Percentiles rank a stretch among this genome's conserved stretches.
phyloP scores from a whole-genome alignment of 352 stramenopile genomes.

The Pythium coloratum region DNA sequence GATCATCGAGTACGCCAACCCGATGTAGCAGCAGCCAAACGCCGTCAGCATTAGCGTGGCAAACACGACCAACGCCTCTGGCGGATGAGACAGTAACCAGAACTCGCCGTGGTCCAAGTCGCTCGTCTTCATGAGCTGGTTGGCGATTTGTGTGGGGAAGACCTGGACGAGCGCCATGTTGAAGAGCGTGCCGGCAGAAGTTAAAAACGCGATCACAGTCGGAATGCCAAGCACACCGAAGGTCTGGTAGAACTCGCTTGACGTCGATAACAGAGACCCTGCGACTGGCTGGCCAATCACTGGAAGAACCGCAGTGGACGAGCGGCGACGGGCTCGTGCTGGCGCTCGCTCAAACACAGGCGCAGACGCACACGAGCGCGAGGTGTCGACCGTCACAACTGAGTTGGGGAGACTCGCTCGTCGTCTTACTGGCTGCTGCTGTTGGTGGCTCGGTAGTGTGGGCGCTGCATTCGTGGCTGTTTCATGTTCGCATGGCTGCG shows the following conservation, averaged over 20 bases:
- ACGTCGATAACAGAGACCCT: background rate
- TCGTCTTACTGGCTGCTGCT: background rate
- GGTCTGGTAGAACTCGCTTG: background rate
- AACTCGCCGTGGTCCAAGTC: slow-evolving; percentile 26
- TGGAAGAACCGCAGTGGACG: background rate
- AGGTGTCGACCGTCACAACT: background rate
- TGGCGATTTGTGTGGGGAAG: slow-evolving; percentile 20
- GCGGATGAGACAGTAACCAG: slow-evolving; percentile 19
- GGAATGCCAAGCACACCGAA: slow-evolving; percentile 15
- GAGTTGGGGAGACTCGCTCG: background rate
- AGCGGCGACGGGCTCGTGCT: background rate
- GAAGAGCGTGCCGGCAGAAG: slow-evolving; percentile 11
- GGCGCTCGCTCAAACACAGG: background rate
- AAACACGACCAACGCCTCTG: background rate
- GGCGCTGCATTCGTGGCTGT: background rate
- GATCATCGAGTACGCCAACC: background rate
- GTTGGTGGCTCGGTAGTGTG: too few species aligned
- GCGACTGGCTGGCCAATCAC: background rate
- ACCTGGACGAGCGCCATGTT: slow-evolving; percentile 21
- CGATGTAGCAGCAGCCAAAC: slow-evolving; percentile 18
- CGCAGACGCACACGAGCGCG: too few species aligned
- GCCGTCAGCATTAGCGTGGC: slow-evolving; percentile 5
- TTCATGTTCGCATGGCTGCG: background rate
- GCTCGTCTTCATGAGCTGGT: slow-evolving; percentile 27
- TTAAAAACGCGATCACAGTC: slow-evolving; percentile 17